Base-by-base conservation (phyloP, 371 early-diverging fungal genomes). In the Dichotomocladium elegans region DNA sequence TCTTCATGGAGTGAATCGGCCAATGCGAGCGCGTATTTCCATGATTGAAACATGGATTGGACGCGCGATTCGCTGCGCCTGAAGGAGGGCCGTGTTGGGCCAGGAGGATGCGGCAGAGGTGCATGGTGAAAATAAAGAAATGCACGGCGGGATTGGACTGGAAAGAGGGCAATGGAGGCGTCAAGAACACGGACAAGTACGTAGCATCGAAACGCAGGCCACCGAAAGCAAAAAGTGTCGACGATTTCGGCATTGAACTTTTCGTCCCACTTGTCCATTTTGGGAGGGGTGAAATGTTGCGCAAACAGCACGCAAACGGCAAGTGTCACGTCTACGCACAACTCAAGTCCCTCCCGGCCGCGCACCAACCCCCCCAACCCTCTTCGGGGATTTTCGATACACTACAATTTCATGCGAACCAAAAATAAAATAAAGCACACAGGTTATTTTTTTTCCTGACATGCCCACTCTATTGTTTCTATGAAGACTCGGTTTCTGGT, bases 191-290 rank as follows among this genome's bases (percentile, higher is more conserved):
- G 58, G 0, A 68, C 61, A 3, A 72, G 35, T 0, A 68, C 66
- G 59, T 63, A 66, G 1, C 61, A 58, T 21, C 62, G 60, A 41
- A 52, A 34, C 2, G 53, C 59, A 4, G 72, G 58, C 72, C 72
- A 72, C 15, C 60, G 58, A 41, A 68, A 72, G 28, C 63, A 63
- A 31, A 72, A 72, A 2, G 68, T 68, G 29, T 63, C 65, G 0
- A 68, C 6, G 3, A 41, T 52, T 12, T 59, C 55, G 1, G 41
- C 49, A 44, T 44, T 44, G 14, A 44, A 44, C 45, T n/a, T n/a
- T n/a, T n/a, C n/a, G n/a, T n/a, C n/a, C n/a, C n/a, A n/a, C n/a
- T n/a, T n/a, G n/a, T n/a, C n/a, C n/a, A n/a, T n/a, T n/a, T n/a
- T n/a, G n/a, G n/a, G n/a, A n/a, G n/a, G n/a, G n/a, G n/a, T n/a